These are phyloP conservation scores for Schoenoplectus tabernaemontani DNA, from an alignment of 202 grass and related monocot genomes.

Conservation along the genomic window DNA sequence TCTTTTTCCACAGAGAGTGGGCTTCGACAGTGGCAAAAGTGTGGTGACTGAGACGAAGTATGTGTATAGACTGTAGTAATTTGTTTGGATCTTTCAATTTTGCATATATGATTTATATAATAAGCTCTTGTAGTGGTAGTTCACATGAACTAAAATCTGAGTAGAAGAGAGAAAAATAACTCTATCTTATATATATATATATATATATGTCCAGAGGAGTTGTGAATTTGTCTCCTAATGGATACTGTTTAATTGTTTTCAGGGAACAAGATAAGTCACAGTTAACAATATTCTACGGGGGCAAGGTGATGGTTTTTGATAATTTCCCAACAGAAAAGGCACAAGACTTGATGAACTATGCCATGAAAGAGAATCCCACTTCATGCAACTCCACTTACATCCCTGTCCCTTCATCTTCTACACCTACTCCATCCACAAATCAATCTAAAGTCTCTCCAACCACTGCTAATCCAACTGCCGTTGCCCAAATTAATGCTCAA, in stretches of 20 bases:
- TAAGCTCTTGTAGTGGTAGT: neutral
- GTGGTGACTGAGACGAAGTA: neutral
- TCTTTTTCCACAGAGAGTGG: slow-evolving; percentile 27
- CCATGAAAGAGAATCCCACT: slow-evolving; percentile 27
- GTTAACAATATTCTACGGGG: slow-evolving; percentile 82
- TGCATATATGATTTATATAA: neutral
- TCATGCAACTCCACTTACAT: slow-evolving; percentile 6
- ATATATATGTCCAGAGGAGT: neutral
- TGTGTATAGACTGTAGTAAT: neutral
- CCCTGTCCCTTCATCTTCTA: neutral
- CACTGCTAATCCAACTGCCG: neutral
- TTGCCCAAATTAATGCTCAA: slow-evolving; percentile 20
- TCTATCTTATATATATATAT: too few relatives aligned
- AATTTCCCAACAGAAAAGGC: slow-evolving; percentile 64
- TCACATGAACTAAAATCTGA: neutral
- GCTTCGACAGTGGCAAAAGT: neutral
- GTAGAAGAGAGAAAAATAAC: neutral
- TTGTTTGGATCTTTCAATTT: neutral
- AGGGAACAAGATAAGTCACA: slow-evolving; percentile 40
- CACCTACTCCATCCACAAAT: slow-evolving; percentile 18
- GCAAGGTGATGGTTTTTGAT: slow-evolving; percentile 53
- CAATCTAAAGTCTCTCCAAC: neutral
- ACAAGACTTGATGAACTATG: slow-evolving; percentile 64
- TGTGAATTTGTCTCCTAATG: neutral
- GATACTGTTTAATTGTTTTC: neutral